These are phyloP conservation scores for Aspergillus wentii DNA, from an alignment of 495 filamentous ascomycete genomes.

Conservation along the genomic window DNA sequence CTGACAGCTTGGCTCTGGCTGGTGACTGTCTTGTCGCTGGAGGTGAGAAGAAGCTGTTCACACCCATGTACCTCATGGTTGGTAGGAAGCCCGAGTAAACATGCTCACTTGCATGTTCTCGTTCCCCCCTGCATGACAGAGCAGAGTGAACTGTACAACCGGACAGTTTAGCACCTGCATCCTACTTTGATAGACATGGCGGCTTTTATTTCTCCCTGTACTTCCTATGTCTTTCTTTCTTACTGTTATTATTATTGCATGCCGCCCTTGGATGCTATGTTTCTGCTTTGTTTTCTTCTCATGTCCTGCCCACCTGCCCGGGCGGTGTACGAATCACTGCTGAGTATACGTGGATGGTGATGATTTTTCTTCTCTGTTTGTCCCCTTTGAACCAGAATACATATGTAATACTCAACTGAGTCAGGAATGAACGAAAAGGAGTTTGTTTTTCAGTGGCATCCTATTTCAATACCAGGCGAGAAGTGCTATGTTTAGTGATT, in stretches of 20 bases:
- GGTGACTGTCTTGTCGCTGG: conserved; percentile 88
- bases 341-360: conserved; percentile 17
- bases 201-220: conserved; percentile 7
- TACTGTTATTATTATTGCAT: conserved; percentile 16
- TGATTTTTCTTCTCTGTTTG: conserved; percentile 6
- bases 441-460: too few relatives aligned
- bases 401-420: conserved; percentile 2
- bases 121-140: too few relatives aligned
- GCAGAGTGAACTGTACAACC: conserved; percentile 13
- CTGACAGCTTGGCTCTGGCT: conserved; percentile 76
- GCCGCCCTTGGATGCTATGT: conserved; percentile 16
- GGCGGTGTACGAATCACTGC: conserved; percentile 14
- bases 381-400: background rate
- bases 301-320: conserved; percentile 6
- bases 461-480: too few relatives aligned
- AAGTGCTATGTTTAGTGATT: too few relatives aligned
- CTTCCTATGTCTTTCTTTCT: conserved; percentile 4
- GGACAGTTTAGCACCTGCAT: conserved; percentile 5
- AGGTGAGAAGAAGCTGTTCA: conserved; percentile 90
- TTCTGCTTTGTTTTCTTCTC: conserved; percentile 6
- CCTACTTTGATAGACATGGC: conserved; percentile 10
- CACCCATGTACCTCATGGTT: conserved; percentile 99
- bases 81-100: conserved; percentile 73
- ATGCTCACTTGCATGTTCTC: background rate
- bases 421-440: conserved; percentile 1